phyloP scores from a whole-genome alignment of 2,329 filamentous ascomycete genomes.

The Paecilomyces niveus region DNA sequence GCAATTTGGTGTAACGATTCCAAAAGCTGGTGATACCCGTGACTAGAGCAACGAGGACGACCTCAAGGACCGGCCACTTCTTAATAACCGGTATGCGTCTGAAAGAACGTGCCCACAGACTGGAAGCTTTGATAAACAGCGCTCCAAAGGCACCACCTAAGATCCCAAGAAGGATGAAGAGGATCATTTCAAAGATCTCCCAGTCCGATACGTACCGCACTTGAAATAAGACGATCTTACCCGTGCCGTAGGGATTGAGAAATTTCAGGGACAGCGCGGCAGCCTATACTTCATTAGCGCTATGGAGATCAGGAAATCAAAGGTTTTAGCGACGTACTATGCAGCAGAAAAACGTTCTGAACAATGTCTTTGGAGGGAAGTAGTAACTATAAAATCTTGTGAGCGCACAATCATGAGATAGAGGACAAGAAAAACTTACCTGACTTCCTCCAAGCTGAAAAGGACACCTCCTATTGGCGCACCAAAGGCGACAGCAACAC shows the following conservation, averaged over 20 bases:
- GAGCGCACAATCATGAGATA: conserved; percentile 3
- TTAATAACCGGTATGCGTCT: conserved; percentile 76
- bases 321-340: conserved; percentile 51
- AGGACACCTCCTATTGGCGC: conserved; percentile 84
- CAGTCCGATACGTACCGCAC: conserved; percentile 86
- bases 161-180: conserved; percentile 79
- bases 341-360: conserved; percentile 96
- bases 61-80: conserved; percentile 74
- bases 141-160: conserved; percentile 80
- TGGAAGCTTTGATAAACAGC: conserved; percentile 92
- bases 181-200: conserved; percentile 83
- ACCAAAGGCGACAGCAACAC: conserved; percentile 90
- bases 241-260: conserved; percentile 88
- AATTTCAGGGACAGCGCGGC: conserved; percentile 90
- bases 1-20: conserved; percentile 83
- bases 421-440: conserved; percentile 14
- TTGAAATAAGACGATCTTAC: conserved; percentile 95
- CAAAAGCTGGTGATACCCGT: conserved; percentile 86
- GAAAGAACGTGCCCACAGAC: conserved; percentile 83
- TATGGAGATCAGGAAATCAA: not conserved
- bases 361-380: conserved; percentile 94
- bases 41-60: conserved; percentile 75
- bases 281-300: conserved; percentile 26
- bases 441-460: conserved; percentile 90
- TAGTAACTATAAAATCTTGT: conserved; percentile 59